Conservation (phyloP, 2,329 filamentous ascomycete genomes). For the Zasmidium cellare region DNA sequence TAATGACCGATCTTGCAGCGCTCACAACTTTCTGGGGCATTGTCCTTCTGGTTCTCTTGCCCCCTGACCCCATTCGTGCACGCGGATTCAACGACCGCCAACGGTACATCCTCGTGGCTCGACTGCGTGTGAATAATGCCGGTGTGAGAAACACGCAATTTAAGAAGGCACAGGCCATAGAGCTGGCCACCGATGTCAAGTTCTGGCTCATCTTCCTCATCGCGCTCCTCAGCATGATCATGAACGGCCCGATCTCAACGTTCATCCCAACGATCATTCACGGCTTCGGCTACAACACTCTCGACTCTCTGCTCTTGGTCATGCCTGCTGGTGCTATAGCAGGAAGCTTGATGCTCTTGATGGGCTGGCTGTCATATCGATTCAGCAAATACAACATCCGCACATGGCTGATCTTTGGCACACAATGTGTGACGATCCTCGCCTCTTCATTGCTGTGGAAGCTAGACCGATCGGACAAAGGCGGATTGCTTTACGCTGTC, state of each 20-base stretch:
- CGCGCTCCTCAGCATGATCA: slow-evolving; percentile 52
- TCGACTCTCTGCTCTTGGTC: slow-evolving; percentile 9
- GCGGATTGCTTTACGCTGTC: slow-evolving; percentile 12
- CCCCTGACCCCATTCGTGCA: slow-evolving; percentile 44
- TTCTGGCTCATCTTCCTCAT: slow-evolving; percentile 48
- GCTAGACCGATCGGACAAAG: slow-evolving; percentile 6
- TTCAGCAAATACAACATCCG: slow-evolving; percentile 13
- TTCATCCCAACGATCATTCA: slow-evolving; percentile 40
- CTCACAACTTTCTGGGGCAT: slow-evolving; percentile 45
- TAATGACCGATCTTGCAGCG: slow-evolving; percentile 4
- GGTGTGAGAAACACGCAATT: slow-evolving; percentile 44
- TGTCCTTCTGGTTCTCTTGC: slow-evolving; percentile 36
- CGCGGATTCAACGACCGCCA: slow-evolving; percentile 42
- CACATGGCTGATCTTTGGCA: slow-evolving; percentile 12
- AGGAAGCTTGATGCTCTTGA: slow-evolving; percentile 14
- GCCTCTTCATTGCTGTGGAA: slow-evolving; percentile 11
- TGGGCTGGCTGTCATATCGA: slow-evolving; percentile 1
- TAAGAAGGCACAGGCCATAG: slow-evolving; percentile 45
- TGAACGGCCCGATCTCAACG: slow-evolving; percentile 29
- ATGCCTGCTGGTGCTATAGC: slow-evolving; percentile 15
- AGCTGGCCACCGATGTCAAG: slow-evolving; percentile 36
- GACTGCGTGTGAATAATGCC: slow-evolving; percentile 31
- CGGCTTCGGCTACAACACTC: slow-evolving; percentile 28
- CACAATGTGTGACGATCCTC: slow-evolving; percentile 10
- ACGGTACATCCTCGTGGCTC: slow-evolving; percentile 30